A percentile compares a stretch with the other conserved stretches of the same genome.
Evolutionary conservation across 208 protist genomes (phyloP).

Genomic region (Leishmania lainsoni): DNA sequence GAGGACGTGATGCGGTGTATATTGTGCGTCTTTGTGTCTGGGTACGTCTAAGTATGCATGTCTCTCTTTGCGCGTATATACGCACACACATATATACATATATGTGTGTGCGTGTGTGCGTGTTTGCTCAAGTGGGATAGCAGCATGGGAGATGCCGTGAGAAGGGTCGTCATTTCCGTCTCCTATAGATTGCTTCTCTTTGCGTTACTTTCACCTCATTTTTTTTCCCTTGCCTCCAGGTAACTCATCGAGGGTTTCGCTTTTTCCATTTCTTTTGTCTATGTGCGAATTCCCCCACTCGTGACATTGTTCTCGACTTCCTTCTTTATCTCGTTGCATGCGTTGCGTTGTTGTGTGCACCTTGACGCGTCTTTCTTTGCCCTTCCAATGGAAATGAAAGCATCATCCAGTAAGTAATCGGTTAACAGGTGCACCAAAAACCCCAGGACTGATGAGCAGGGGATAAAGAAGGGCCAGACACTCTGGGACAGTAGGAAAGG

Average conservation of each 20-base stretch:
- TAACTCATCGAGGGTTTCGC: neutral
- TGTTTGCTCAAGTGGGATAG: neutral
- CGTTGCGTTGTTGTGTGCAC: neutral
- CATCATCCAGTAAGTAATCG: neutral
- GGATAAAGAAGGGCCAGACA: neutral
- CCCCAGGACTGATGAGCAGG: neutral
- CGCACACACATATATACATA: no score
- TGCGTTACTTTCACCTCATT: neutral
- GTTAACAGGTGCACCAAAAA: neutral
- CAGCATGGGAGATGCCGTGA: neutral
- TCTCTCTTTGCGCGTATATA: neutral
- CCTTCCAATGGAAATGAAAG: neutral
- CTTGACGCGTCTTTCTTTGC: neutral
- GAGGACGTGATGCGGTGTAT: neutral
- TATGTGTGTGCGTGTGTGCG: neutral
- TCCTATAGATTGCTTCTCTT: conserved; percentile 5
- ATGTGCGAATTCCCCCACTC: neutral
- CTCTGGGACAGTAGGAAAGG: neutral
- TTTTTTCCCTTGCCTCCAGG: neutral
- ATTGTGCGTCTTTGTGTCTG: conserved; percentile 8
- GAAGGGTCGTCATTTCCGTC: neutral
- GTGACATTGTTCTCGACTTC: neutral
- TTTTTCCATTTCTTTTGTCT: neutral
- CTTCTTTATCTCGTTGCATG: neutral
- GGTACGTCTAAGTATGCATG: neutral